Evolutionary conservation across 2,329 filamentous ascomycete genomes (phyloP).

Genomic region (Aspergillus latus): DNA sequence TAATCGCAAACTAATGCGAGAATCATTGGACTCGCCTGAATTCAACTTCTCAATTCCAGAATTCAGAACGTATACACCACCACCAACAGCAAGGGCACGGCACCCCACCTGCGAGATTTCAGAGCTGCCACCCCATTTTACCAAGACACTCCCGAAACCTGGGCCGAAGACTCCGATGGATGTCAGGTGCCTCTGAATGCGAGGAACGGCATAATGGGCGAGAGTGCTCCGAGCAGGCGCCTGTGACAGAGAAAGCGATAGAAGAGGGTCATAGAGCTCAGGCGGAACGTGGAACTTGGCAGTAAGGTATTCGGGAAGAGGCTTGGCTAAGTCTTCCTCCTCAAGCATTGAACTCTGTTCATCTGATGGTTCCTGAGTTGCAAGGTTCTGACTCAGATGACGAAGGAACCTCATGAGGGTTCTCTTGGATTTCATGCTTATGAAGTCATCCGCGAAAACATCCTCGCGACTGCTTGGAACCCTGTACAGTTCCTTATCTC

Average conservation of each 20-base stretch:
- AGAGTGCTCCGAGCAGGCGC: conserved; percentile 54
- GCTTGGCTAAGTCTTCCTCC: conserved; percentile 55
- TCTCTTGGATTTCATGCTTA: conserved; percentile 79
- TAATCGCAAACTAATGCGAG: conserved; percentile 32
- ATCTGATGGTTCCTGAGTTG: conserved; percentile 45
- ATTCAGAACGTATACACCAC: conserved; percentile 83
- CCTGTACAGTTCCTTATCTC: conserved; percentile 54
- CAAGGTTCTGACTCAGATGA: conserved; percentile 65
- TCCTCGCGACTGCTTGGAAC: conserved; percentile 91
- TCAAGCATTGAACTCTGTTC: conserved; percentile 46
- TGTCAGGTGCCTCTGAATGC: conserved; percentile 74
- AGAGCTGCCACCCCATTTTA: conserved; percentile 88
- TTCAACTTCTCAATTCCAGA: conserved; percentile 57
- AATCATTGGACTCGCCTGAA: conserved; percentile 18
- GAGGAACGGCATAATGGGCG: conserved; percentile 67
- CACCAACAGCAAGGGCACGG: conserved; percentile 85
- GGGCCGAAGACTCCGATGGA: conserved; percentile 87
- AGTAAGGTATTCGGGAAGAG: conserved; percentile 48
- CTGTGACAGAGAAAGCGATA: conserved; percentile 74
- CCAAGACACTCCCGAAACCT: conserved; percentile 84
- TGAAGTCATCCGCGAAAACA: conserved; percentile 74
- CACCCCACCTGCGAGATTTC: conserved; percentile 92
- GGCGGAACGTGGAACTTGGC: conserved; percentile 66
- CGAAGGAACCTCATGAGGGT: conserved; percentile 91
- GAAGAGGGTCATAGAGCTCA: conserved; percentile 64